phyloP scores from a whole-genome alignment of 495 filamentous ascomycete genomes.

The Ascobolus immersus region DNA sequence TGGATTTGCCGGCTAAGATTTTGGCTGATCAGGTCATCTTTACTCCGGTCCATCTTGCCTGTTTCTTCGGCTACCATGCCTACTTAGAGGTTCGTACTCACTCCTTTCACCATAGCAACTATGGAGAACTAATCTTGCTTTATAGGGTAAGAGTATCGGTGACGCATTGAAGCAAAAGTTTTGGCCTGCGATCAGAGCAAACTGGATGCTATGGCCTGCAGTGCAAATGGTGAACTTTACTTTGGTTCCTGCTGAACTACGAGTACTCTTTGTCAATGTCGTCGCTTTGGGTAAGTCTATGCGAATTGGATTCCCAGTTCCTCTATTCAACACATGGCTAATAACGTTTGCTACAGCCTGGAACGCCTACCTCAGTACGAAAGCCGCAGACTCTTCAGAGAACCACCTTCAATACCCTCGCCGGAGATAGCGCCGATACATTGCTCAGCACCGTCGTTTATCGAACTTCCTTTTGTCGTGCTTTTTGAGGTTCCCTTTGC shows the following conservation, averaged over 20 bases:
- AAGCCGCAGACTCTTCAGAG: neutral
- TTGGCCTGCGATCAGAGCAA: conserved; percentile 41
- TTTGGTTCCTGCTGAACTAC: conserved; percentile 61
- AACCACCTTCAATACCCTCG: neutral
- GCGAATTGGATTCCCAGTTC: too few relatives aligned
- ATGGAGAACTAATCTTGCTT: neutral
- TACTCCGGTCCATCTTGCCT: conserved; percentile 50
- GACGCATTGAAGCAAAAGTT: conserved; percentile 49
- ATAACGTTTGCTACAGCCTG: conserved; percentile 34
- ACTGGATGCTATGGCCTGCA: conserved; percentile 79
- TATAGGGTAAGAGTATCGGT: conserved; percentile 18
- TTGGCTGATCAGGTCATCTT: conserved; percentile 67
- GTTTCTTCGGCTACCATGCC: conserved; percentile 70
- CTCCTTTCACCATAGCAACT: neutral
- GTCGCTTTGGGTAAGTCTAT: conserved; percentile 45
- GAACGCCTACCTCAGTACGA: conserved; percentile 89
- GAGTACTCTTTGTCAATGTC: conserved; percentile 73
- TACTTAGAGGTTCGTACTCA: conserved; percentile 48
- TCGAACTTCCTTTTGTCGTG: neutral
- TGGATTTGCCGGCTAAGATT: conserved; percentile 58
- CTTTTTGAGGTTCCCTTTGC: neutral
- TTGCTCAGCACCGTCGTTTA: neutral
- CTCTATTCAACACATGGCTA: neutral
- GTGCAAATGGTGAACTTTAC: conserved; percentile 83
- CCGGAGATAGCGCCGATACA: neutral